Base-by-base conservation (phyloP, 305 asterid species). In the Solanum hybrid region DNA sequence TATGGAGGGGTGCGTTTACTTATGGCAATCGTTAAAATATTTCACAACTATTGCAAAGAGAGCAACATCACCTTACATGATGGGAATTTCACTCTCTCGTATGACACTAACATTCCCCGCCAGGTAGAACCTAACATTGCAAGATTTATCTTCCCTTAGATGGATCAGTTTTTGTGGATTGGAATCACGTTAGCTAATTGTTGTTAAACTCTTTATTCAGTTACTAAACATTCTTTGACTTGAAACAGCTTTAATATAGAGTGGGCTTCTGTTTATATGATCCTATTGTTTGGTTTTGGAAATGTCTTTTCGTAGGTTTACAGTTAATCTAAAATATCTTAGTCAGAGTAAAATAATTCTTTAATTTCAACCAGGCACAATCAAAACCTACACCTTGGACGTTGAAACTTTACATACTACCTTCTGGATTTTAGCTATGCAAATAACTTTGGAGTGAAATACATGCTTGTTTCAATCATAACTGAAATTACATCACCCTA, bases 1-100 rank as follows among this genome's bases (percentile, higher is more conserved):
- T 96, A 96, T 83, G 99, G 99, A 90, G 98, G 99, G 16, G 97
- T 96, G 13, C 97, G 99, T 69, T 91, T 96, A 90, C 95, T 96
- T 67, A 93, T 96, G 97, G 99, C 98, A 4, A 93, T 96, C n/a
- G 92, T 98, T 87, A 96, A 94, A 91, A 93, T 94, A 67, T 94
- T 97, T 82, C 90, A 94, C 86, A 90, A 87, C 29, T 89, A 94
- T 90, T 97, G 98, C 95, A 93, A 93, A 91, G 97, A 95, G 12
- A 93, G 92, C 64, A 88, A 75, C 89, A 93, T 96, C 84, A 83
- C 51, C 82, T 92, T 97, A 51, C 95, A 91, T 24, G 91, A 94
- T 22, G 87, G 93, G 87, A 95, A 95, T 84, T 78, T 78, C 29
- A 78, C 84, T 78, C 51, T 78, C 42, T 76, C 82, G 1, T 97